A percentile compares a stretch with the other conserved stretches of the same genome.
These are phyloP conservation scores for Glycine tomentella DNA, from an alignment of 306 rosid species.

Conservation along the genomic window DNA sequence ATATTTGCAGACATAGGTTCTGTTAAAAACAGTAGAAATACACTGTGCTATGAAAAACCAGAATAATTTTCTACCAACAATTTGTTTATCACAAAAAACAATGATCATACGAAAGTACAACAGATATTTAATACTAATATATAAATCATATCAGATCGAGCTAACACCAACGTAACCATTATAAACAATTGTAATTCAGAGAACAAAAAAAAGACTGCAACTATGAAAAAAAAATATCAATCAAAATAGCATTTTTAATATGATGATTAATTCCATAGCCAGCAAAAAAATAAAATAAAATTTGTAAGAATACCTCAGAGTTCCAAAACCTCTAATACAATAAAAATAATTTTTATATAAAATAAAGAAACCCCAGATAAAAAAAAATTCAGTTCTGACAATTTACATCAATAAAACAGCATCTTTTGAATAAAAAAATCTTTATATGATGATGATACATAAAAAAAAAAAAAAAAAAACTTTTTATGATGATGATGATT, in stretches of 20 bases:
- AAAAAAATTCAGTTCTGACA: not conserved
- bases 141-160: conserved; percentile 24
- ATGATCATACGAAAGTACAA: not conserved
- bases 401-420: conserved; percentile 9
- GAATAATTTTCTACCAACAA: not conserved
- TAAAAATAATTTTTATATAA: not conserved
- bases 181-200: too few species aligned
- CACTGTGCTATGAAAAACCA: conserved; percentile 17
- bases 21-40: not conserved
- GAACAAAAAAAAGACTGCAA: not conserved
- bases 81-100: not conserved
- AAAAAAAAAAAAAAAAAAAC: not conserved
- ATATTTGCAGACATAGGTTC: not conserved
- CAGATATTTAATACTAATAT: not conserved
- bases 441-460: not conserved
- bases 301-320: too few species aligned
- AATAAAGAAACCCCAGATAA: not conserved
- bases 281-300: too few species aligned
- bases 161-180: not conserved
- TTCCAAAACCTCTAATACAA: not conserved
- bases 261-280: not conserved
- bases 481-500: not conserved
- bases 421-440: too few species aligned
- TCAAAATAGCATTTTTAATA: not conserved
- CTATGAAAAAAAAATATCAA: not conserved